Percentiles rank a stretch among this genome's conserved stretches.
These are phyloP conservation scores for Clitoria ternatea DNA, from an alignment of 306 rosid species.

Conservation along the genomic window DNA sequence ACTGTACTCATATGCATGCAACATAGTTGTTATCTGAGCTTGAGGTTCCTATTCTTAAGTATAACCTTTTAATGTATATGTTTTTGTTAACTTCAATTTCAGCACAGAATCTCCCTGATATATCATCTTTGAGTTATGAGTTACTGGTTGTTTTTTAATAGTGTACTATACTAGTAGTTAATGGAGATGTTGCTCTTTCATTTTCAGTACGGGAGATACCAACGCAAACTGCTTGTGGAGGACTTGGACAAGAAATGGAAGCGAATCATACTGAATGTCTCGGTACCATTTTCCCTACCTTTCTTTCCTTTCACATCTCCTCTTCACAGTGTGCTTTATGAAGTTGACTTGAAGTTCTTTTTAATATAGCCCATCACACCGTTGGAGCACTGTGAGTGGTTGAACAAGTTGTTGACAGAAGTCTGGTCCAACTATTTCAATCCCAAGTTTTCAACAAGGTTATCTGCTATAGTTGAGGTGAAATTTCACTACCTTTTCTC, in stretches of 20 bases:
- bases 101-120: not conserved
- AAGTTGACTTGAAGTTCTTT: slow-evolving; percentile 20
- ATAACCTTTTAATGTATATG: not conserved
- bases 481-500: slow-evolving; percentile 21
- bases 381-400: slow-evolving; percentile 95
- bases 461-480: slow-evolving; percentile 80
- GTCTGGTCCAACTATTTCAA: slow-evolving; percentile 63
- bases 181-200: slow-evolving; percentile 23
- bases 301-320: not conserved
- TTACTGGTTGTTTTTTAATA: slow-evolving; percentile 5
- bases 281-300: slow-evolving; percentile 42
- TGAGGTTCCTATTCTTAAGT: not conserved
- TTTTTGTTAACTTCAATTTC: not conserved
- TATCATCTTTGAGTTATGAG: not conserved
- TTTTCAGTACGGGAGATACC: slow-evolving; percentile 80
- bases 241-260: slow-evolving; percentile 88
- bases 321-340: slow-evolving; percentile 12
- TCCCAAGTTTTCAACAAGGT: slow-evolving; percentile 67
- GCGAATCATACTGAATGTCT: slow-evolving; percentile 53
- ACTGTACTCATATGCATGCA: not conserved
- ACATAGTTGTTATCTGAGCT: not conserved
- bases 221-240: slow-evolving; percentile 72
- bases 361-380: slow-evolving; percentile 72
- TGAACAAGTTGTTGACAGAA: slow-evolving; percentile 75
- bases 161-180: slow-evolving; percentile 1